Base-by-base conservation (phyloP, 139 green algal species). In the Micractinium conductrix region DNA sequence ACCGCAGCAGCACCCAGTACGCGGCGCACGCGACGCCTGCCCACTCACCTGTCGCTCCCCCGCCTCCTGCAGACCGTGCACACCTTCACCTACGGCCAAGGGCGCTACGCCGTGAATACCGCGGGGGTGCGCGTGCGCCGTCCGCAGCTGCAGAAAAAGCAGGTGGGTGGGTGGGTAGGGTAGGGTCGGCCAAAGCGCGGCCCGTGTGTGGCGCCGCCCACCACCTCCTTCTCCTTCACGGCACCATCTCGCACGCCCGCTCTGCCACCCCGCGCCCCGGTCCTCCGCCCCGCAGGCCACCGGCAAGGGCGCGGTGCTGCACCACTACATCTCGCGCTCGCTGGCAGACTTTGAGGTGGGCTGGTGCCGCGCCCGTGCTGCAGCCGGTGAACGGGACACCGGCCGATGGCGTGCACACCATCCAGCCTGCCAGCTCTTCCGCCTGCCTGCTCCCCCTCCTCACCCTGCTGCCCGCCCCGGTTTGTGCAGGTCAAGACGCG, bases 301-400 rank as follows among this genome's bases (percentile, higher is more conserved):
- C 17, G 45, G 48, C 40, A 33, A 72, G 28, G 28, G 44, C 3
- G 80, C 80, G 0, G 37, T 79, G 45, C 48, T 85, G 67, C 80
- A 85, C 80, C 80, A 85, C 67, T 85, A 85, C 80, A 71, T 79
- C 28, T 70, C 48, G 12, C 53, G 55, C 44, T 79, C 67, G 24
- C 30, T 85, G 35, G 48, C 68, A 2, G 80, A 85, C 68, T 85
- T 70, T 40, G 48, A 85, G 44, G 48, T 70, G 67, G 67, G 80
- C 9, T 24, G 58, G 16, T 12, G 12, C 14, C 44, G 79, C n/a
- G n/a, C n/a, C n/a, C n/a, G n/a, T 40, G 70, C 48, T 21, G 80
- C 68, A 12, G 42, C 6, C 1, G 42, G 28, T 2, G 42, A 33
- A 40, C 22, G 38, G 28, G 43, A 26, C 37, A 45, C 8, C 3